Percentiles rank a stretch among this genome's conserved stretches.
Conservation (phyloP, 345 rosid species). For the Moringa oleifera region DNA sequence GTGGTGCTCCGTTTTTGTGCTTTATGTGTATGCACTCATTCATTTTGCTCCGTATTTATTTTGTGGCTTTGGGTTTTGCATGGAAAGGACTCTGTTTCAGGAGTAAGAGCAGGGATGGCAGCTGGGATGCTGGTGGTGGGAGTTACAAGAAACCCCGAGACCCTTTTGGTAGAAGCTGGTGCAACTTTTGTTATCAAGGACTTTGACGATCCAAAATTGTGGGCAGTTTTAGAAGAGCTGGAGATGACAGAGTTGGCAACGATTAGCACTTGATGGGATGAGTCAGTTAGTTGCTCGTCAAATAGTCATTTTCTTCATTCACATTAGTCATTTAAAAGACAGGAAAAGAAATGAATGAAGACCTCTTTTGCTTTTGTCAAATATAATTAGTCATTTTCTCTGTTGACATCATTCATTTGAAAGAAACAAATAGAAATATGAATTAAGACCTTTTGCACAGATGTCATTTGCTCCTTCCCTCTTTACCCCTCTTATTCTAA, state of each 20-base stretch:
- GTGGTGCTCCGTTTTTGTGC: background rate
- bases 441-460: too few relatives aligned
- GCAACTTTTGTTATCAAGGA: conserved; percentile 25
- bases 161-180: conserved; percentile 24
- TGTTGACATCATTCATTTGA: too few relatives aligned
- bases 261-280: background rate
- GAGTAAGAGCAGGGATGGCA: conserved; percentile 38
- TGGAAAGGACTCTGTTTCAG: conserved; percentile 35
- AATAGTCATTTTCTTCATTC: too few relatives aligned
- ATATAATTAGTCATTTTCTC: too few relatives aligned
- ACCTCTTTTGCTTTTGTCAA: too few relatives aligned
- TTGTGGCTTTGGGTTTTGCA: background rate
- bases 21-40: background rate
- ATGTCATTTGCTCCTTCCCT: too few relatives aligned
- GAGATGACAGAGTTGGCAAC: background rate
- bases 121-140: conserved; percentile 42
- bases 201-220: conserved; percentile 28
- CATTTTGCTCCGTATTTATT: background rate
- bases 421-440: too few relatives aligned
- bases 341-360: too few relatives aligned
- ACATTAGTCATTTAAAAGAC: too few relatives aligned
- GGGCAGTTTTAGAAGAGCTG: conserved; percentile 19
- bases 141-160: conserved; percentile 27
- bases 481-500: too few relatives aligned
- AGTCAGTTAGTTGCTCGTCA: too few relatives aligned